Conservation (phyloP, 768 basidiomycete genomes). For the Hemileccinum impolitum region DNA sequence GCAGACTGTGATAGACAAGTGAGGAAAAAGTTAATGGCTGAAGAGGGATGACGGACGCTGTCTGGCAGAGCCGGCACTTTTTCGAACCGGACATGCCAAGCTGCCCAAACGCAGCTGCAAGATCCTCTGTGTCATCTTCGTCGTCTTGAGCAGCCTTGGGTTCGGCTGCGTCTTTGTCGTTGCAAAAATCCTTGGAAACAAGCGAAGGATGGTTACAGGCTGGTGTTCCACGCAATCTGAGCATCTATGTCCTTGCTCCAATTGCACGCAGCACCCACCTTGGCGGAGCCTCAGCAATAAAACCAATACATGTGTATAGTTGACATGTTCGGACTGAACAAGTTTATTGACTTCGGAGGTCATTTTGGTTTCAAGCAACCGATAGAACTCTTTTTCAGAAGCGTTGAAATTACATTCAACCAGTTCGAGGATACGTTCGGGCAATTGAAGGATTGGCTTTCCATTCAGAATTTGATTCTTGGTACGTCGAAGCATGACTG, state of each 20-base stretch:
- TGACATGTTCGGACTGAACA: constrained; percentile 48
- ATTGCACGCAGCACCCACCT: constrained; percentile 45
- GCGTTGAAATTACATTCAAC: constrained; percentile 75
- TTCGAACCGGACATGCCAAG: constrained; percentile 55
- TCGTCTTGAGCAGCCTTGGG: constrained; percentile 52
- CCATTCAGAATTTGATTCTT: constrained; percentile 76
- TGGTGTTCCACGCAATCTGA: constrained; percentile 26
- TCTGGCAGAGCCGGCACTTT: constrained; percentile 79
- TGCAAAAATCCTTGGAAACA: constrained; percentile 70
- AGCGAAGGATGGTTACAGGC: constrained; percentile 90
- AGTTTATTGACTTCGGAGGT: constrained; percentile 64
- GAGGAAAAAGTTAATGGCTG: neutral
- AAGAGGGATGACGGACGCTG: constrained; percentile 45
- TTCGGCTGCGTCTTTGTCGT: constrained; percentile 75
- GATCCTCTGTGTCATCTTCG: constrained; percentile 64
- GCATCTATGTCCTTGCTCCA: neutral
- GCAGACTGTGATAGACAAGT: constrained; percentile 12
- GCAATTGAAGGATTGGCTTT: constrained; percentile 77
- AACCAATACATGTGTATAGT: constrained; percentile 68
- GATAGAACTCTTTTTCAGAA: constrained; percentile 79
- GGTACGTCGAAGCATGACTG: constrained; percentile 85
- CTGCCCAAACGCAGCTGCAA: constrained; percentile 69
- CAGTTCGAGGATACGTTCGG: constrained; percentile 65
- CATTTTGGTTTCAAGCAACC: constrained; percentile 65
- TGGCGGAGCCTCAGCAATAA: constrained; percentile 83